Percentiles rank a stretch among this genome's conserved stretches.
phyloP scores from a whole-genome alignment of 257 asterid species.

The Scutellaria barbata region DNA sequence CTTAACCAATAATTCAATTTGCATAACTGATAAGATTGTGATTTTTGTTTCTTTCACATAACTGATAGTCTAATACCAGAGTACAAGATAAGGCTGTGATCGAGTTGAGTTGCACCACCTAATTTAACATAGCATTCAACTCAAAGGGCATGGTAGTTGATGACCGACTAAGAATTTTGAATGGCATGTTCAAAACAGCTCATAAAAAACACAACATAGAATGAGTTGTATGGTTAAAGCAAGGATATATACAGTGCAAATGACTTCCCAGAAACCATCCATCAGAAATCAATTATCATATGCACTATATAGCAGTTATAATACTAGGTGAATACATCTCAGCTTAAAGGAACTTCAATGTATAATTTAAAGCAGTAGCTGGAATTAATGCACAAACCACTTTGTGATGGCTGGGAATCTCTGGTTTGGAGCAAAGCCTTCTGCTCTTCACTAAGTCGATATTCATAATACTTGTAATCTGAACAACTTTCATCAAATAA shows the following conservation, averaged over 20 bases:
- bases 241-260: slow-evolving; percentile 4
- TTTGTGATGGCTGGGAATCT: slow-evolving; percentile 53
- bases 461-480: slow-evolving; percentile 85
- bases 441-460: slow-evolving; percentile 77
- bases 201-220: not conserved
- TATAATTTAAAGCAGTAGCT: not conserved
- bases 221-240: not conserved
- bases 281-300: not conserved
- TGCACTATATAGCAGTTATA: slow-evolving; percentile 13
- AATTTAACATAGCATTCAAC: not conserved
- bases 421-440: slow-evolving; percentile 60
- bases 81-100: not conserved
- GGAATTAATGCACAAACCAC: slow-evolving; percentile 51
- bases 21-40: too few relatives aligned
- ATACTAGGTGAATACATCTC: slow-evolving; percentile 9
- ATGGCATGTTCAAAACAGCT: slow-evolving; percentile 6
- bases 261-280: slow-evolving; percentile 16
- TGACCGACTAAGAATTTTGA: not conserved
- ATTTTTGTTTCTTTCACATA: not conserved
- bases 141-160: not conserved
- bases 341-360: slow-evolving; percentile 9
- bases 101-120: slow-evolving; percentile 1
- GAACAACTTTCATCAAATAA: slow-evolving; percentile 79
- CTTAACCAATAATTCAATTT: not conserved
- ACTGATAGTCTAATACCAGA: not conserved